These are phyloP conservation scores for Rubus idaeus DNA, from an alignment of 306 rosid genomes.

Conservation along the genomic window DNA sequence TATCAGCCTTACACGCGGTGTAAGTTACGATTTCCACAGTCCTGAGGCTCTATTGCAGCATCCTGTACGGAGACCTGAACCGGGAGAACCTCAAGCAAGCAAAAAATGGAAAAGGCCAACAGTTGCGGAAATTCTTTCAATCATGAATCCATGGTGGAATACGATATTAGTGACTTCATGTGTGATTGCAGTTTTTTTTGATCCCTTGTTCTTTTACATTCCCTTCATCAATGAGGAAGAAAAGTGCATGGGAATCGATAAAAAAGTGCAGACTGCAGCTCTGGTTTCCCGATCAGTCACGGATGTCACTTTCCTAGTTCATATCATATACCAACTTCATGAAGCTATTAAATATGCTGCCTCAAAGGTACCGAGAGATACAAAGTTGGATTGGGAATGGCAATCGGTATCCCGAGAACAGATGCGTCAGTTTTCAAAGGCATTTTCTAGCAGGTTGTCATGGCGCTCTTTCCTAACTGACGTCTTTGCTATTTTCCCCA, in stretches of 20 bases:
- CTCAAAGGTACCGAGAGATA: neutral
- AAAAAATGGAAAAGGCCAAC: neutral
- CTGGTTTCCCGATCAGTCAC: constrained; percentile 6
- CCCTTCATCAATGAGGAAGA: neutral
- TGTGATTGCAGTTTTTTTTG: constrained; percentile 7
- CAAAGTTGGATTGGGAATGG: neutral
- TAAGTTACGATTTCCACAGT: neutral
- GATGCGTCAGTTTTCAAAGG: neutral
- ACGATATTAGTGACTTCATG: constrained; percentile 19
- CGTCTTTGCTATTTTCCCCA: constrained; percentile 11
- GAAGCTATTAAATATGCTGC: neutral
- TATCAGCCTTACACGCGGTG: neutral
- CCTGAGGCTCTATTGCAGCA: neutral
- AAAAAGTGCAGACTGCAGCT: neutral
- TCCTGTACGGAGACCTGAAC: neutral
- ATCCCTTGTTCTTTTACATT: constrained; percentile 27
- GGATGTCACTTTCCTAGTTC: neutral
- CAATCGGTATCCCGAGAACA: neutral
- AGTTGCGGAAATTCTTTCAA: neutral
- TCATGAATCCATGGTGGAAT: constrained; percentile 15
- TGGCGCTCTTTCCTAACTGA: constrained; percentile 13
- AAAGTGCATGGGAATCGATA: neutral
- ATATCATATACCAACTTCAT: neutral
- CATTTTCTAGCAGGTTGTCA: neutral
- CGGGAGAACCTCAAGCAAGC: neutral